phyloP scores from a whole-genome alignment of 805 yeast genomes.

The Diddensiella santjacobensis region DNA sequence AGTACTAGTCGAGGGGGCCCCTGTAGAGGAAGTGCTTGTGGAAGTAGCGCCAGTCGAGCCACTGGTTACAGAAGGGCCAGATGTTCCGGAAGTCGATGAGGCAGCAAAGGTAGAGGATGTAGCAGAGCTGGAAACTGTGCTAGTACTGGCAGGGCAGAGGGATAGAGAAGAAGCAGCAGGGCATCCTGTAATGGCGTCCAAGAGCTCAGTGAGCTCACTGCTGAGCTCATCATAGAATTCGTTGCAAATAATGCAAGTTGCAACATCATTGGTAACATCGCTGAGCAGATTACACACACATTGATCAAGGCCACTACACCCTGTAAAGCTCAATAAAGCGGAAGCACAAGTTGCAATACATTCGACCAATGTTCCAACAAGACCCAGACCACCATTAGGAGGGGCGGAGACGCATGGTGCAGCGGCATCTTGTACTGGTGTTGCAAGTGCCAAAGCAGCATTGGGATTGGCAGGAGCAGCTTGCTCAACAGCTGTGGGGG shows the following conservation, averaged over 20 bases:
- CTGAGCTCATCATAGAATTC: background rate
- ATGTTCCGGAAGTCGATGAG: background rate
- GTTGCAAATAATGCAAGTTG: conserved; percentile 8
- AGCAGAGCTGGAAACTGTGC: background rate
- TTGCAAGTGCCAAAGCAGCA: background rate
- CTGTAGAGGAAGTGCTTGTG: background rate
- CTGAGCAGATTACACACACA: conserved; percentile 4
- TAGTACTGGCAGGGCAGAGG: conserved; percentile 2
- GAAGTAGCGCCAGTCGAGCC: background rate
- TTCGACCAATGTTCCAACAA: background rate
- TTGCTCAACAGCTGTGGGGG: background rate
- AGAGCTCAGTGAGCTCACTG: conserved; percentile 2
- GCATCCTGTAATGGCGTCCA: conserved; percentile 1
- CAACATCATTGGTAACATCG: conserved; percentile 6
- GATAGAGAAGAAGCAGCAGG: conserved; percentile 3
- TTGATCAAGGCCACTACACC: background rate
- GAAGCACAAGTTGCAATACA: conserved; percentile 5
- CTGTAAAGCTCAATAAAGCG: conserved; percentile 1
- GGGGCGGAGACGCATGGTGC: background rate
- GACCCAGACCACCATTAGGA: background rate
- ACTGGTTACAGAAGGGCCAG: background rate
- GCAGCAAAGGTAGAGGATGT: background rate
- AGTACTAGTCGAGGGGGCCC: background rate
- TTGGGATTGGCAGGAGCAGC: background rate
- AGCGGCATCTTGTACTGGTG: background rate